phyloP scores from a whole-genome alignment of 1,284 basidiomycete genomes.

The Boletus chippewaensis region DNA sequence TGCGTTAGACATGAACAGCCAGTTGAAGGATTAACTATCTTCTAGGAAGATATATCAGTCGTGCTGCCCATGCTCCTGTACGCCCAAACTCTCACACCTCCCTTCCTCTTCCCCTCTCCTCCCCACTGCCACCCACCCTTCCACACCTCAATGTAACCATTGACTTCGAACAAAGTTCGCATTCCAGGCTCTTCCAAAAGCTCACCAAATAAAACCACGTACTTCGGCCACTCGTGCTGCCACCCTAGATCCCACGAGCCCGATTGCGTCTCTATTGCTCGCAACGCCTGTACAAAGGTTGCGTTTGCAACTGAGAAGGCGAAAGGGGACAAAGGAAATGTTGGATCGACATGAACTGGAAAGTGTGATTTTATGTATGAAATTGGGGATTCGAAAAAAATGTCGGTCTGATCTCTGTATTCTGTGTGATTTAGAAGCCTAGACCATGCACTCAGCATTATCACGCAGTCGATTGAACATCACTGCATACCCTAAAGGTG shows the following conservation, averaged over 20 bases:
- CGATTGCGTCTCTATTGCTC: constrained; percentile 16
- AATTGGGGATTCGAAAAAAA: constrained; percentile 75
- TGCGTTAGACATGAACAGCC: not conserved
- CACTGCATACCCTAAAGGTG: constrained; percentile 64
- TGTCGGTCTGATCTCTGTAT: constrained; percentile 79
- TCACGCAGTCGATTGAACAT: not conserved
- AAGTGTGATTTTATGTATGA: constrained; percentile 63
- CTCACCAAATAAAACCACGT: constrained; percentile 75
- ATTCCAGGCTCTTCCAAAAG: constrained; percentile 53
- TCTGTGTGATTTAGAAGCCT: constrained; percentile 46
- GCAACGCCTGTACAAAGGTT: constrained; percentile 21
- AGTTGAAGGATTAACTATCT: not conserved
- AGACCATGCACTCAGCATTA: constrained; percentile 12
- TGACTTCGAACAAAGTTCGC: constrained; percentile 40
- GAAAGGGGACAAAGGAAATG: constrained; percentile 61
- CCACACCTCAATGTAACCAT: constrained; percentile 68
- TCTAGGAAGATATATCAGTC: not conserved
- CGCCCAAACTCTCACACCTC: constrained; percentile 69
- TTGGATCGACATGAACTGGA: constrained; percentile 52
- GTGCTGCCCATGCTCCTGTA: constrained; percentile 4
- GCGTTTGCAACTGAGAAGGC: constrained; percentile 51
- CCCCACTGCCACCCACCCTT: constrained; percentile 71
- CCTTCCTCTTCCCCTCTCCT: constrained; percentile 71
- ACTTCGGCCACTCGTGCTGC: constrained; percentile 74
- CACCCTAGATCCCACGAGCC: constrained; percentile 38